phyloP scores from a whole-genome alignment of 2,329 filamentous ascomycete genomes.

The Paracoccidioides brasiliensis region DNA sequence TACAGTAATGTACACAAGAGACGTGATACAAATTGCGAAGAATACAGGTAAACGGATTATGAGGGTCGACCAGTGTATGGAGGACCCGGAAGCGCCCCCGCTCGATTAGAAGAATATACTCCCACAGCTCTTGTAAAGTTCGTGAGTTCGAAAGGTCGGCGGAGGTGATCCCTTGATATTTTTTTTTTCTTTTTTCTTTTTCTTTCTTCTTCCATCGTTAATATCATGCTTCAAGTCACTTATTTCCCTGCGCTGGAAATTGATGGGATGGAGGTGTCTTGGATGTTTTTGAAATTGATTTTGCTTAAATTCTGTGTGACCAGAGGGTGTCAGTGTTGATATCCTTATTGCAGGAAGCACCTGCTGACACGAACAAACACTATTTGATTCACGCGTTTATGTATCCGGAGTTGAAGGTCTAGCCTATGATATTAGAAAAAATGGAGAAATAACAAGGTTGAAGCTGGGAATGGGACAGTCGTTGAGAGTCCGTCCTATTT shows the following conservation, averaged over 20 bases:
- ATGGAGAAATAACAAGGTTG: too few species aligned
- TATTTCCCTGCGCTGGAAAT: not conserved
- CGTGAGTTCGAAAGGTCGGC: not conserved
- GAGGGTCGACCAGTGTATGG: slow-evolving; percentile 54
- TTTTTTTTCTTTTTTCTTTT: not conserved
- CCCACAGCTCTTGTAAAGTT: not conserved
- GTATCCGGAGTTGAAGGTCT: not conserved
- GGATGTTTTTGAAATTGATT: not conserved
- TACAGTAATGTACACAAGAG: slow-evolving; percentile 49
- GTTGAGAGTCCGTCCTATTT: not conserved
- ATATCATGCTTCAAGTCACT: not conserved
- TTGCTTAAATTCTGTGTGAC: not conserved
- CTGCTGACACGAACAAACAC: not conserved
- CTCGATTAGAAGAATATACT: slow-evolving; percentile 1
- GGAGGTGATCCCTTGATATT: not conserved
- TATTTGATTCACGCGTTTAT: not conserved
- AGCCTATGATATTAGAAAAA: not conserved
- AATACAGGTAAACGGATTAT: slow-evolving; percentile 50
- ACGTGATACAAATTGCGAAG: slow-evolving; percentile 55
- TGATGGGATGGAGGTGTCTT: not conserved
- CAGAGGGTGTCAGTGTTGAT: not conserved
- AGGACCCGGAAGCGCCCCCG: slow-evolving; percentile 46
- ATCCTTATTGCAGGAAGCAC: not conserved
- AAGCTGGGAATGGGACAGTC: not conserved
- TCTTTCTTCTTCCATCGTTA: not conserved